Evolutionary conservation across 2,329 filamentous ascomycete species (phyloP).

Genomic region (Fusarium sp.): DNA sequence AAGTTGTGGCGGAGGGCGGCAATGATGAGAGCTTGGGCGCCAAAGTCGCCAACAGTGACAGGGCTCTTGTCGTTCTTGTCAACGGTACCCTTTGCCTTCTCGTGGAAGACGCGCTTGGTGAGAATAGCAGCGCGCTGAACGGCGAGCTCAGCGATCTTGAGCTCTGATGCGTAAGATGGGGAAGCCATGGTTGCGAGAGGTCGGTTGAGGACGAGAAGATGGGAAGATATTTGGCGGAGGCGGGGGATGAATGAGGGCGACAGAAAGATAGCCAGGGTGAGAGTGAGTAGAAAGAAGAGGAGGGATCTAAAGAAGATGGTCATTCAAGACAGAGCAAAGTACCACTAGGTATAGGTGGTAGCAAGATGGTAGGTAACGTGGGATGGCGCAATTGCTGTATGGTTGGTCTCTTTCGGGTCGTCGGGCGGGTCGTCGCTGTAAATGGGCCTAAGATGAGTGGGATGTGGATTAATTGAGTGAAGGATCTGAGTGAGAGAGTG

Average conservation of each 20-base stretch:
- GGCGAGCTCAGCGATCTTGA: slow-evolving; percentile 85
- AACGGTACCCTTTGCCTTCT: slow-evolving; percentile 93
- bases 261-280: slow-evolving; percentile 47
- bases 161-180: slow-evolving; percentile 76
- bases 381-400: slow-evolving; percentile 34
- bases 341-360: neutral
- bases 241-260: slow-evolving; percentile 44
- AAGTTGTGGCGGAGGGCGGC: slow-evolving; percentile 89
- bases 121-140: slow-evolving; percentile 79
- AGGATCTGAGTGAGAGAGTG: slow-evolving; percentile 2
- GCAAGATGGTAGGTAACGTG: slow-evolving; percentile 28
- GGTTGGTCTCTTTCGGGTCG: slow-evolving; percentile 40
- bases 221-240: slow-evolving; percentile 45
- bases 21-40: slow-evolving; percentile 96
- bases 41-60: slow-evolving; percentile 97
- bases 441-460: slow-evolving; percentile 24
- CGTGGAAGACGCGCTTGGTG: slow-evolving; percentile 70
- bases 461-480: slow-evolving; percentile 30
- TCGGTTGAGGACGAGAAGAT: slow-evolving; percentile 41
- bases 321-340: slow-evolving; percentile 14
- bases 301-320: slow-evolving; percentile 16
- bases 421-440: slow-evolving; percentile 41
- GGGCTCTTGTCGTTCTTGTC: slow-evolving; percentile 93
- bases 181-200: slow-evolving; percentile 51
- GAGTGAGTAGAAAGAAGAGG: slow-evolving; percentile 38